phyloP scores from a whole-genome alignment of 2,329 filamentous ascomycete genomes.

The Trichoderma sp. region DNA sequence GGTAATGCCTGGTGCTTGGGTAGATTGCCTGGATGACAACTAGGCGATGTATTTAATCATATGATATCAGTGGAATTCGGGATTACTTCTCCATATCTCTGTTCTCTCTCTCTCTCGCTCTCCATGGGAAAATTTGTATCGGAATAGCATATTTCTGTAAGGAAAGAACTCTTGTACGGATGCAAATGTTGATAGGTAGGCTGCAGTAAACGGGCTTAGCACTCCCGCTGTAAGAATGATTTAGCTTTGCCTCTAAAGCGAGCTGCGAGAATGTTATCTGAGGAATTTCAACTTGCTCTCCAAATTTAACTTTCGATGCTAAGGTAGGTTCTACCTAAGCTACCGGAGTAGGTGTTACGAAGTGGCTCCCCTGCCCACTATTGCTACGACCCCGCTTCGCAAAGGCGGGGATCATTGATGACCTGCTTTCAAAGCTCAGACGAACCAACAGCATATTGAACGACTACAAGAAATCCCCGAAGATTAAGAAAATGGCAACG shows the following conservation, averaged over 20 bases:
- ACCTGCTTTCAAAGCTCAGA: background rate
- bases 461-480: background rate
- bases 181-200: no score
- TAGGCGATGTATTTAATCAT: background rate
- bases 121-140: no score
- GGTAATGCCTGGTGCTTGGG: slow-evolving; percentile 37
- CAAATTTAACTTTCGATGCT: background rate
- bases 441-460: background rate
- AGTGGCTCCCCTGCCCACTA: background rate
- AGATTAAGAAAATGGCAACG: background rate
- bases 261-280: background rate
- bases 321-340: background rate
- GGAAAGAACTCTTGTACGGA: no score
- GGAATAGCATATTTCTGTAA: no score
- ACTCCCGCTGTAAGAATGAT: background rate
- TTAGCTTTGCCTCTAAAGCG: background rate
- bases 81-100: no score
- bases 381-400: slow-evolving; percentile 28
- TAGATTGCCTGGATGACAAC: slow-evolving; percentile 28
- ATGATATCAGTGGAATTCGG: background rate
- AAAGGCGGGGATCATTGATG: slow-evolving; percentile 10
- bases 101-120: no score
- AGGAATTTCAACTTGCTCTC: background rate
- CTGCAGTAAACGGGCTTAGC: no score
- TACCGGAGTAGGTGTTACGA: background rate